These are phyloP conservation scores for Anthracocystis walkeri DNA, from an alignment of 1,284 basidiomycete genomes.

Conservation along the genomic window DNA sequence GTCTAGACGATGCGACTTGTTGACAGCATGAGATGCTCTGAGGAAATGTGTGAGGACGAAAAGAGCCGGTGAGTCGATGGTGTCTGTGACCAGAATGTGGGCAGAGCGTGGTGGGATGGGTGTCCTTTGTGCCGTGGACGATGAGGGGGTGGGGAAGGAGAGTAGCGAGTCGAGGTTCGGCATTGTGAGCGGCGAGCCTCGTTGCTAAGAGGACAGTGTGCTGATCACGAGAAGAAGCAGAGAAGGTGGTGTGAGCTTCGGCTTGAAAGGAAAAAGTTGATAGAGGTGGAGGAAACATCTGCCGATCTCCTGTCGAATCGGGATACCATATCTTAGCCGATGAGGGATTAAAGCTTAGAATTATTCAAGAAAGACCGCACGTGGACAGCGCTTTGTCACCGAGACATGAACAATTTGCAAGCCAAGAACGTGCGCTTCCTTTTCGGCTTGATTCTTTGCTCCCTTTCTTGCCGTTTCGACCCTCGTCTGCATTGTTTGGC, in stretches of 20 bases:
- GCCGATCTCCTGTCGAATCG: constrained; percentile 2
- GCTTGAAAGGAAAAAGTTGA: constrained; percentile 7
- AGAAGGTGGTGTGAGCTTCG: constrained; percentile 15
- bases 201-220: neutral
- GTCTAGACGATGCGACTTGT: constrained; percentile 14
- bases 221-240: neutral
- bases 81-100: constrained; percentile 53
- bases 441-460: neutral
- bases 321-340: neutral
- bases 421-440: constrained; percentile 28
- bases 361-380: constrained; percentile 7
- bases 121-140: constrained; percentile 17
- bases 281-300: constrained; percentile 6
- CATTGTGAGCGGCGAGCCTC: constrained; percentile 17
- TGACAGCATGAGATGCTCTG: constrained; percentile 28
- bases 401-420: neutral
- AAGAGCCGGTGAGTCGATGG: constrained; percentile 48
- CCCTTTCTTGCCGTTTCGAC: neutral
- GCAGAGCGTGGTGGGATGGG: constrained; percentile 50
- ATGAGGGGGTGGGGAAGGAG: constrained; percentile 33
- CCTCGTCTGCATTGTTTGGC: neutral
- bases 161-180: constrained; percentile 47
- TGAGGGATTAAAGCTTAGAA: neutral
- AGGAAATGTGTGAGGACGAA: constrained; percentile 52
- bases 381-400: constrained; percentile 12